phyloP scores from a whole-genome alignment of 2,329 filamentous ascomycete species.

The Colletotrichum tropicale region DNA sequence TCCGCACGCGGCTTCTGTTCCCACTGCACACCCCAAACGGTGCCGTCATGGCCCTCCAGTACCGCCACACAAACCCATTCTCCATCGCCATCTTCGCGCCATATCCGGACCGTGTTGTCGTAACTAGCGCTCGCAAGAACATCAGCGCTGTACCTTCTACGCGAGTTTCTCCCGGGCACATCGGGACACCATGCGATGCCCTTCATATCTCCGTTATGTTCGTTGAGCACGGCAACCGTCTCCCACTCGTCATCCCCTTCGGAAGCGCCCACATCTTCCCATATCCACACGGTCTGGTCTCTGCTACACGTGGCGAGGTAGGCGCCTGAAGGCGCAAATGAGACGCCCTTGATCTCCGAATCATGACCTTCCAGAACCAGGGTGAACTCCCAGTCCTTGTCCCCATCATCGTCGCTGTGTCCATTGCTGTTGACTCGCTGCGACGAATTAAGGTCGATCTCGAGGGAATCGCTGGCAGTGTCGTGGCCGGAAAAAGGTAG shows the following conservation, averaged over 20 bases:
- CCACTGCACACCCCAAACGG: constrained; percentile 89
- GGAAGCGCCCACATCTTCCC: constrained; percentile 81
- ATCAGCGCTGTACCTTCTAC: constrained; percentile 61
- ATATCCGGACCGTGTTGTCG: constrained; percentile 88
- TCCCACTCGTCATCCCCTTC: constrained; percentile 94
- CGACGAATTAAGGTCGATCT: constrained; percentile 43
- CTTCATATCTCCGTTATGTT: constrained; percentile 96
- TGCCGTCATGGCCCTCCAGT: constrained; percentile 80
- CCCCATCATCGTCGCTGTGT: constrained; percentile 55
- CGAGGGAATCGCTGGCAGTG: constrained; percentile 31
- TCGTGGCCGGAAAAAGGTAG: constrained; percentile 12
- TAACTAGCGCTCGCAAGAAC: constrained; percentile 91
- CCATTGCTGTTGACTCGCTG: neutral
- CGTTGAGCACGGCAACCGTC: constrained; percentile 91
- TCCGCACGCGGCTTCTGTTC: constrained; percentile 50
- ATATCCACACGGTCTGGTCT: constrained; percentile 97
- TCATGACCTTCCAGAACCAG: constrained; percentile 95
- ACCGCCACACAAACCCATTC: constrained; percentile 93
- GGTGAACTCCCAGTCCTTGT: constrained; percentile 90
- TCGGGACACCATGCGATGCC: constrained; percentile 90
- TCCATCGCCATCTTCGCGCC: constrained; percentile 84
- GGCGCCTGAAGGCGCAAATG: constrained; percentile 75
- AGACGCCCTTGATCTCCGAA: constrained; percentile 84
- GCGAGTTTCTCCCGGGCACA: constrained; percentile 51
- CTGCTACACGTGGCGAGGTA: constrained; percentile 88